phyloP scores from a whole-genome alignment of 768 basidiomycete species.

The Hydnomerulius pinastri region DNA sequence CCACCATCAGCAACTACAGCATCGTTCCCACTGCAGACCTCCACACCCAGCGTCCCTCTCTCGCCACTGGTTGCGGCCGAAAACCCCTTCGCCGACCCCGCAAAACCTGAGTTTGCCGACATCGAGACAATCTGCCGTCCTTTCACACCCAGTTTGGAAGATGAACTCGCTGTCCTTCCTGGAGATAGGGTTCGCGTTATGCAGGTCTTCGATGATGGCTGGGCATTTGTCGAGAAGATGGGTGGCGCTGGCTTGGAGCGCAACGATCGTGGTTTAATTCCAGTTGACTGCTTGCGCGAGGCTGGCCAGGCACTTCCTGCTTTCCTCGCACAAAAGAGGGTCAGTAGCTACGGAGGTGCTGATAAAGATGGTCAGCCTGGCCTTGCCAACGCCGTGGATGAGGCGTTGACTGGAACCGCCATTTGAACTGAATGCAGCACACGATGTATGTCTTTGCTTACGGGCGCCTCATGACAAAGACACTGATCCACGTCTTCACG shows the following conservation, averaged over 20 bases:
- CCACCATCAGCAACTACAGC: conserved; percentile 15
- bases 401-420: neutral
- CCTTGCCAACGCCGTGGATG: neutral
- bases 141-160: conserved; percentile 55
- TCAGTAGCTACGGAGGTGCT: conserved; percentile 38
- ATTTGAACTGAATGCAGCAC: neutral
- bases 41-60: neutral
- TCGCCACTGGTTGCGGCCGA: conserved; percentile 1
- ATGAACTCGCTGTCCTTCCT: conserved; percentile 56
- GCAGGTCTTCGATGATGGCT: conserved; percentile 67
- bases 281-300: conserved; percentile 66
- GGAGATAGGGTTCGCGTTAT: conserved; percentile 58
- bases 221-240: conserved; percentile 61
- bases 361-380: neutral
- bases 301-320: conserved; percentile 46
- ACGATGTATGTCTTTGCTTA: conserved; percentile 10
- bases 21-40: conserved; percentile 11
- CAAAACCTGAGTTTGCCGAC: conserved; percentile 35
- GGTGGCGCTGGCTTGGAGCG: neutral
- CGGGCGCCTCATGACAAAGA: too few relatives aligned
- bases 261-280: conserved; percentile 54
- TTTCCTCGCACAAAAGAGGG: conserved; percentile 51
- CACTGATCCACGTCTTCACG: too few relatives aligned
- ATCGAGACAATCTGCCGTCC: conserved; percentile 55
- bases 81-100: conserved; percentile 39